Conservation (phyloP, 306 rosid species). For the Prunus mongolica region DNA sequence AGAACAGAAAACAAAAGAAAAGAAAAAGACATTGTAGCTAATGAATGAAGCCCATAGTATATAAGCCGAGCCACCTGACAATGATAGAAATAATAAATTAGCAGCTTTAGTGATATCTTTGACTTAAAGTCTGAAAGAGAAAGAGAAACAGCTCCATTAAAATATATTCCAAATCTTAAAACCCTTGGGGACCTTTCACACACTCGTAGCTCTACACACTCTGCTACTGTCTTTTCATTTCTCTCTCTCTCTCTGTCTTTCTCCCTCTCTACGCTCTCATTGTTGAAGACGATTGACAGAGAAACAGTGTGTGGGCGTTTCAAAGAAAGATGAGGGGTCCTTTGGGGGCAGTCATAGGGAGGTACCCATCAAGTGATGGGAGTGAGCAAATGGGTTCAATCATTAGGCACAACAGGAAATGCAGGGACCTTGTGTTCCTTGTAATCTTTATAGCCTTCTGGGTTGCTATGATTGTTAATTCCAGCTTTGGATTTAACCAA, state of each 20-base stretch:
- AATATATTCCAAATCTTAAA: constrained; percentile 54
- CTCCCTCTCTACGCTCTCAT: not conserved
- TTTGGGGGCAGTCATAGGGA: constrained; percentile 89
- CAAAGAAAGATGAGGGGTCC: constrained; percentile 74
- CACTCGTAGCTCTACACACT: constrained; percentile 25
- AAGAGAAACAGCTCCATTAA: not conserved
- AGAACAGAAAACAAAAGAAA: not conserved
- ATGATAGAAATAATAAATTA: not conserved
- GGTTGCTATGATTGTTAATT: constrained; percentile 93
- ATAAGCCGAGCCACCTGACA: constrained; percentile 38
- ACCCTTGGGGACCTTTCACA: constrained; percentile 22
- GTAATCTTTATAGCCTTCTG: constrained; percentile 82
- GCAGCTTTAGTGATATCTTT: constrained; percentile 29
- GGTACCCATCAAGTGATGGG: constrained; percentile 94
- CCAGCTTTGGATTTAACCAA: constrained; percentile 89
- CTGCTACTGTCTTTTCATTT: constrained; percentile 24
- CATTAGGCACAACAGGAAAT: constrained; percentile 79
- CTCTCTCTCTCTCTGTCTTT: not conserved
- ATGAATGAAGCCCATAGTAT: not conserved
- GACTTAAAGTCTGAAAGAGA: constrained; percentile 31
- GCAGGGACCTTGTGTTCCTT: constrained; percentile 72
- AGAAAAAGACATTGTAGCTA: not conserved
- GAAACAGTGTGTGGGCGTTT: not conserved
- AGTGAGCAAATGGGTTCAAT: constrained; percentile 68
- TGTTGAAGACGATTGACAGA: constrained; percentile 18